phyloP scores from a whole-genome alignment of 2,329 filamentous ascomycete genomes.

The Paradendryphiella salina region DNA sequence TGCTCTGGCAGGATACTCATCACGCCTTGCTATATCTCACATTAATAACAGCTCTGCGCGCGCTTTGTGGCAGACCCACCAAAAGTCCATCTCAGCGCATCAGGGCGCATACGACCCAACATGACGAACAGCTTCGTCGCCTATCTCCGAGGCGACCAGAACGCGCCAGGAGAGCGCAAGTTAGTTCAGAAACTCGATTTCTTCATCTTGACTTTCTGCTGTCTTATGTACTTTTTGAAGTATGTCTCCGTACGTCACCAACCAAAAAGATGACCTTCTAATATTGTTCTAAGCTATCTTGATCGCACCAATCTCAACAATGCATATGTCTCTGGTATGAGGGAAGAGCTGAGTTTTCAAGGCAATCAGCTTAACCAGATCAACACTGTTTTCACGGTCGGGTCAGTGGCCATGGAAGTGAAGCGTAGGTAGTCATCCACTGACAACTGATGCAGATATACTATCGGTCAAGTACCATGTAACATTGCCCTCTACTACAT shows the following conservation, averaged over 20 bases:
- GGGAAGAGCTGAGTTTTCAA: constrained; percentile 46
- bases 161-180: constrained; percentile 47
- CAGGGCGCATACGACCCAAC: background rate
- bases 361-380: constrained; percentile 54
- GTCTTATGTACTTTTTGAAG: constrained; percentile 51
- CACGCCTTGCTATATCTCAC: background rate
- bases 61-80: background rate
- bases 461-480: constrained; percentile 57
- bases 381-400: constrained; percentile 46
- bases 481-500: constrained; percentile 62
- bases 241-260: constrained; percentile 7
- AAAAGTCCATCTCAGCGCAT: background rate
- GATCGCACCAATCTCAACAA: constrained; percentile 50
- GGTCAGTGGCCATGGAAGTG: constrained; percentile 13
- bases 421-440: background rate
- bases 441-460: constrained; percentile 33
- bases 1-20: background rate
- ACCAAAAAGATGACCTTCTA: background rate
- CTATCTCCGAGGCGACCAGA: constrained; percentile 44
- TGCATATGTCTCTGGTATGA: constrained; percentile 51
- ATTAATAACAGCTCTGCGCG: background rate
- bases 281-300: constrained; percentile 33
- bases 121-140: constrained; percentile 38
- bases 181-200: constrained; percentile 64
- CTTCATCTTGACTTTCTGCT: constrained; percentile 67